These are phyloP conservation scores for Lichtheimia hyalospora DNA, from an alignment of 371 early-diverging fungal genomes.

Conservation along the genomic window DNA sequence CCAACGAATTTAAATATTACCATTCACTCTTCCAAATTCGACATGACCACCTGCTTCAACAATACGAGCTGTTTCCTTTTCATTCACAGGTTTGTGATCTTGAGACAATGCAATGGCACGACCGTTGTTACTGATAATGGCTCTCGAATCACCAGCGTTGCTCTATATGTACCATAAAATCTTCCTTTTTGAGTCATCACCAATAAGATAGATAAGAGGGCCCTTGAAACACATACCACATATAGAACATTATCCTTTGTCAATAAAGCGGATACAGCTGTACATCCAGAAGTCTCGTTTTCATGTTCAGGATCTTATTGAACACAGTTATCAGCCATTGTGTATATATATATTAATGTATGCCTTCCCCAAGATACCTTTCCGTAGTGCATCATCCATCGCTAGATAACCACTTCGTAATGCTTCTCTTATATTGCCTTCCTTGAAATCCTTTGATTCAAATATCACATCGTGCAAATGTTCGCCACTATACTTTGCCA, in stretches of 20 bases:
- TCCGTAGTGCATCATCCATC: conserved; percentile 76
- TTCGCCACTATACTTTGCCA: conserved; percentile 86
- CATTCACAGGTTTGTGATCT: conserved; percentile 93
- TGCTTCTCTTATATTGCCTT: conserved; percentile 65
- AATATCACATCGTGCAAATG: conserved; percentile 71
- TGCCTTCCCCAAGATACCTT: conserved; percentile 37
- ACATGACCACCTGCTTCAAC: conserved; percentile 91
- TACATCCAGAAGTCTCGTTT: conserved; percentile 90
- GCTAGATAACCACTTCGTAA: conserved; percentile 80
- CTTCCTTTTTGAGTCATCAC: conserved; percentile 7
- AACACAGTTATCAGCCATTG: not conserved
- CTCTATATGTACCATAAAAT: conserved; percentile 61
- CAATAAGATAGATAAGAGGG: not conserved
- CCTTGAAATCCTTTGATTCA: conserved; percentile 59
- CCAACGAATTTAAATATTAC: conserved; percentile 35
- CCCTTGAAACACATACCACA: conserved; percentile 31
- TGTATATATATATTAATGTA: too few species aligned
- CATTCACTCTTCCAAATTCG: conserved; percentile 95
- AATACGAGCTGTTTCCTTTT: conserved; percentile 82
- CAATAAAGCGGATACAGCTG: conserved; percentile 85
- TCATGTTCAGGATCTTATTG: conserved; percentile 64
- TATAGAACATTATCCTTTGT: conserved; percentile 61
- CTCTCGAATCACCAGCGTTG: conserved; percentile 96
- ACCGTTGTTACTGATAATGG: conserved; percentile 78
- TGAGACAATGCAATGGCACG: conserved; percentile 75